Base-by-base conservation (phyloP, 176 grass and related monocot genomes). In the Microstegium vimineum region DNA sequence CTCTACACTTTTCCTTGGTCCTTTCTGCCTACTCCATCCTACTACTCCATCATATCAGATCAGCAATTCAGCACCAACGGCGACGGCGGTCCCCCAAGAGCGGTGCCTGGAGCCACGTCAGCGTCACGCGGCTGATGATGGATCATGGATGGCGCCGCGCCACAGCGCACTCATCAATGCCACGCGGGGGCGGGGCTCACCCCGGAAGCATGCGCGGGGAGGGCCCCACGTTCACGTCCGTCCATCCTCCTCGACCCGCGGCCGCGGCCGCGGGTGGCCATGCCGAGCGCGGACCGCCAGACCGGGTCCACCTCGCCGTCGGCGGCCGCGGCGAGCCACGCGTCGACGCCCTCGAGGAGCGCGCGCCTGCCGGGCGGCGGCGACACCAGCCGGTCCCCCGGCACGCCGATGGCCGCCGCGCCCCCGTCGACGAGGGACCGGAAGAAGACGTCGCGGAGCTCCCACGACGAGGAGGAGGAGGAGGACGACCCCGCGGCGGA, bases 391-490 rank as follows among this genome's bases (percentile, higher is more conserved):
- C 91, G 88, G 63, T 90, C 91, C 10, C 85, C 91, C 14, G 88
- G 91, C 10, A 93, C 71, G 42, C 88, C 91, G 63, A 90, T 94
- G 72, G 75, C 75, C 27, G 82, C 73, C 4, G 80, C 78, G 51
- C 82, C 42, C 47, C 89, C 87, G 62, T 97, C 92, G 2, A 94
- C 83, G 73, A 90, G 89, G 3, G 87, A 97, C 65, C 63, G 84
- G 87, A 94, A 97, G 91, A 97, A 94, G 33, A 97, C 94, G 72
- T 97, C 87, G 6, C 86, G 84, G 56, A 94, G 81, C 62, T 94
- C 87, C 78, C 87, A 83, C 20, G 76, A 82, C 30, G 42, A n/a
- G 2, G 49, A n/a, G n/a, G n/a, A n/a, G n/a, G n/a, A n/a, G n/a
- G n/a, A n/a, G 61, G 20, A 57, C 64, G 14, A 41, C 87, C 23